Conservation (phyloP, 176 grass and related monocot species). For the Bromus sterilis region DNA sequence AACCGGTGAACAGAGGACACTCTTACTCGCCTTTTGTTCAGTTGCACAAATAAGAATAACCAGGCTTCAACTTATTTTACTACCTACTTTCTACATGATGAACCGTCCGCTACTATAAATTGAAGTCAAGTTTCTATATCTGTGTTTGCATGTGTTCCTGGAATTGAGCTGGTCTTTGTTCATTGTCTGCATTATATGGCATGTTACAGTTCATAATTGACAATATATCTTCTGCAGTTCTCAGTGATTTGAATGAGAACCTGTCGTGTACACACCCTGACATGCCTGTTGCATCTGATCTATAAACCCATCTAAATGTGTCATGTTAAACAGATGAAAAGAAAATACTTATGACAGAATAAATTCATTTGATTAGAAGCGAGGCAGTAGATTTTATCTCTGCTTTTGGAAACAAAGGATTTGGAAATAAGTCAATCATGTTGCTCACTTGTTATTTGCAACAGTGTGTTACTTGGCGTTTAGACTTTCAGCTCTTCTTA, state of each 20-base stretch:
- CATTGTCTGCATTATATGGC: background rate
- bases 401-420: background rate
- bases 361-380: background rate
- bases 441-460: too few species aligned
- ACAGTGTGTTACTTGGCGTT: background rate
- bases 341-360: background rate
- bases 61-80: constrained; percentile 9
- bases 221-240: background rate
- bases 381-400: background rate
- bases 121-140: background rate
- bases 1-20: constrained; percentile 40
- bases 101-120: constrained; percentile 21
- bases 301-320: background rate
- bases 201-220: background rate
- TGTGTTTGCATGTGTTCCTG: background rate
- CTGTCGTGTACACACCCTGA: background rate
- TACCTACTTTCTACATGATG: constrained; percentile 1
- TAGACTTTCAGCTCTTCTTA: background rate
- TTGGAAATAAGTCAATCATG: too few species aligned
- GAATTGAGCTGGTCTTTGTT: background rate
- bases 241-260: background rate
- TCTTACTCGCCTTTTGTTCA: constrained; percentile 9
- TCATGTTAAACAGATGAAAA: background rate
- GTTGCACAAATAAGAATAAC: constrained; percentile 30
- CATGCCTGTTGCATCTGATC: background rate